Evolutionary conservation across 768 basidiomycete genomes (phyloP), one percentile per base, ranked within the genome.

Genomic region (Amylocystis lapponica): DNA sequence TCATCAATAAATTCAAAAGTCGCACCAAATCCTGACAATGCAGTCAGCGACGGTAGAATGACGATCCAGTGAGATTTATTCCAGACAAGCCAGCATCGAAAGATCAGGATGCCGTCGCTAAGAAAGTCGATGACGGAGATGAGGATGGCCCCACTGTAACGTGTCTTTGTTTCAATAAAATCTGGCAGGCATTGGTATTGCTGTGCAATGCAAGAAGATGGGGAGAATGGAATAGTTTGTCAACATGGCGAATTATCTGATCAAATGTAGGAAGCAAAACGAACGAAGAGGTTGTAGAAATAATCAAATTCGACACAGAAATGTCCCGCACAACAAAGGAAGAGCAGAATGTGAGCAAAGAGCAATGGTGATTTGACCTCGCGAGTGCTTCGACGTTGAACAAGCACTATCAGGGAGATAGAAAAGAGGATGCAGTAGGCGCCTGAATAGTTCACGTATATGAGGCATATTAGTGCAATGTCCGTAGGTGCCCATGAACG

Each of bases 71-170:
- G 60, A 27, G 59, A 65, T 37, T 48, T 53, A 1, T 50, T 59
- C 67, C 69, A 72, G 35, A 72, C 35, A 46, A 66, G 50, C 61
- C 66, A 72, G 53, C 67, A 70, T 23, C 72, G 71, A 42, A 69
- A 71, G 22, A 67, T 48, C 23, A 70, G 59, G 35, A 63, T 46
- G 27, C 60, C 12, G 49, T 68, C 57, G 2, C 66, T 66, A 17
- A 66, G 25, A 29, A 70, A 59, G 48, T 68, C 66, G 0, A 59
- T 56, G 26, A 67, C 35, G 1, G 66, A 65, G 41, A 69, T 60
- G 31, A 70, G 46, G 17, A 65, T 46, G 49, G 70, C 67, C 4
- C 65, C 65, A 3, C 49, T 67, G 4, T 56, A 25, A 38, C 64
- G 62, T n/a, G 20, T 25, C 3, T 17, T 45, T 1, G 62, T 69